phyloP scores from a whole-genome alignment of 1,139 yeast genomes.

The Lodderomyces oxycetoniae region DNA sequence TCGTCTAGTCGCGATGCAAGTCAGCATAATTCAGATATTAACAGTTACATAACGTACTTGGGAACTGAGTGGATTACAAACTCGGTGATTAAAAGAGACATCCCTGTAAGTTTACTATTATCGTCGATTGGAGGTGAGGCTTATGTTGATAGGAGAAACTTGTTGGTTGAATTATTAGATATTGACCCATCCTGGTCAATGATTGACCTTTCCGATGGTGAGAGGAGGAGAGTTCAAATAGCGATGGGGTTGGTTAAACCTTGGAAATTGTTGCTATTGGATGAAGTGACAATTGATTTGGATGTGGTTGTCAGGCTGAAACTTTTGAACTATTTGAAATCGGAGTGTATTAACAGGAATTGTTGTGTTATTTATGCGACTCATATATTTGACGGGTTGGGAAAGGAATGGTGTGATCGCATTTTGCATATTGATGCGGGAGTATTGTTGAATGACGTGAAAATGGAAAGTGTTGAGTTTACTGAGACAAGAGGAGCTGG shows the following conservation, averaged over 20 bases:
- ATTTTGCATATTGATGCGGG: constrained; percentile 80
- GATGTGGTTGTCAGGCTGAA: constrained; percentile 87
- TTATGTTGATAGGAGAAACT: constrained; percentile 70
- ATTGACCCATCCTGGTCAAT: constrained; percentile 88
- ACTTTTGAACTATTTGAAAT: constrained; percentile 60
- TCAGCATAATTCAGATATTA: constrained; percentile 42
- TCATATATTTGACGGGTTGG: constrained; percentile 92
- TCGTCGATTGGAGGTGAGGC: constrained; percentile 79
- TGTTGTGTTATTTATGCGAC: constrained; percentile 88
- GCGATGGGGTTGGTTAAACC: constrained; percentile 92
- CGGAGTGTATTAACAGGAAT: constrained; percentile 62
- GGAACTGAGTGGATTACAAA: constrained; percentile 99
- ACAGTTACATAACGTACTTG: constrained; percentile 59
- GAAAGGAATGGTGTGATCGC: constrained; percentile 76
- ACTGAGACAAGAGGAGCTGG: constrained; percentile 7
- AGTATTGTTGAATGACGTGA: constrained; percentile 26
- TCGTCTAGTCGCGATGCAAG: constrained; percentile 34
- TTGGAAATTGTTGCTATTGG: constrained; percentile 78
- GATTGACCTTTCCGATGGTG: constrained; percentile 92
- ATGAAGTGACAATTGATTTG: constrained; percentile 93
- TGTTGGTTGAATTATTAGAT: constrained; percentile 69
- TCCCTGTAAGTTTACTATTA: constrained; percentile 74
- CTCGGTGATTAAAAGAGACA: constrained; percentile 83
- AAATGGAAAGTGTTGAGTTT: constrained; percentile 19
- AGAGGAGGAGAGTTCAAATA: constrained; percentile 86